Percentiles rank a stretch among this genome's conserved stretches.
Evolutionary conservation across 2,329 filamentous ascomycete genomes (phyloP).

Genomic region (Fusarium secorum): DNA sequence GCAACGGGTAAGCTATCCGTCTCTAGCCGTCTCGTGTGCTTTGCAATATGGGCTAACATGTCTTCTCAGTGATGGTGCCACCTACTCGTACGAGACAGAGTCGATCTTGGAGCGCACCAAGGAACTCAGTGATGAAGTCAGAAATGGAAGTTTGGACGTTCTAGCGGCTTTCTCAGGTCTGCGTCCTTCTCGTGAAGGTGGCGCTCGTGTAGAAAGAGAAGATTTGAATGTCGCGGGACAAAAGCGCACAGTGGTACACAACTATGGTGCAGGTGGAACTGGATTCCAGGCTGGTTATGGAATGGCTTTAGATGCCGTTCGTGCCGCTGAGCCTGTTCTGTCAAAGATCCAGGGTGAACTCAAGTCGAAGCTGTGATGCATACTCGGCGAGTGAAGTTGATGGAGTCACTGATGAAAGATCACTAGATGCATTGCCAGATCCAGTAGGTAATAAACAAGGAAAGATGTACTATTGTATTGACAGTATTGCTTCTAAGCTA

Average conservation of each 20-base stretch:
- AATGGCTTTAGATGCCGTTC: constrained; percentile 1
- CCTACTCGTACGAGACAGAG: neutral
- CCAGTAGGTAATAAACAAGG: neutral
- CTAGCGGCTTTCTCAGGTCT: neutral
- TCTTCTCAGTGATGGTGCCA: neutral
- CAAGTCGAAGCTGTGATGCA: neutral
- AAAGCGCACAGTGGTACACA: neutral
- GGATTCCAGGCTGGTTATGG: constrained; percentile 1
- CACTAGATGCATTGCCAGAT: neutral
- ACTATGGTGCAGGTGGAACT: neutral
- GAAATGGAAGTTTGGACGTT: neutral
- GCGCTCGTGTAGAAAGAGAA: neutral
- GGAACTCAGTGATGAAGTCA: neutral
- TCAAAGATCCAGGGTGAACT: neutral
- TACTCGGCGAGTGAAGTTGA: neutral
- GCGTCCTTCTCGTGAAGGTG: neutral
- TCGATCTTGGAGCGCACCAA: neutral
- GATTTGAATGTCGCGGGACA: neutral
- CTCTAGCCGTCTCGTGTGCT: rapidly evolving
- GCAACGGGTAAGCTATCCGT: neutral
- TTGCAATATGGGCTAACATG: rapidly evolving
- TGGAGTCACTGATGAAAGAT: neutral
- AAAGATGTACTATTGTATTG: constrained; percentile 20
- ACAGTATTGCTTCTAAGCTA: constrained; percentile 22
- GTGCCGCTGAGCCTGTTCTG: neutral